A percentile compares a stretch with the other conserved stretches of the same genome.
These are phyloP conservation scores for Plasmodium gaboni DNA, from an alignment of 169 alveolate genomes.

Conservation along the genomic window DNA sequence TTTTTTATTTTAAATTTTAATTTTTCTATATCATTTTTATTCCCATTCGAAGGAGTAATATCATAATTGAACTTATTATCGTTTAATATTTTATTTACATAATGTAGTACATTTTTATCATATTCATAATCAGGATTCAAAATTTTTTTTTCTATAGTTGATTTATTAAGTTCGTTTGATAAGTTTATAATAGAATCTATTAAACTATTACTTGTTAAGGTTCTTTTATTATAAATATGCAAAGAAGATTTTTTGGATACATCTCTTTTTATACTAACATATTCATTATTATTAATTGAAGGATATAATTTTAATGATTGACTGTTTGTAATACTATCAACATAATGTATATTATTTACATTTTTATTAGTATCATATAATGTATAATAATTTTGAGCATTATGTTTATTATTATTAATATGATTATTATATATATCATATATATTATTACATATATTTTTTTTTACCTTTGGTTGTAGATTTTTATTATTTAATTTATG, in stretches of 20 bases:
- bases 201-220: conserved; percentile 61
- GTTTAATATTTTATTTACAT: conserved; percentile 39
- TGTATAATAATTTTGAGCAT: not conserved
- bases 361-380: not conserved
- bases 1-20: conserved; percentile 31
- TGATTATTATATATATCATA: conserved; percentile 17
- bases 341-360: conserved; percentile 5
- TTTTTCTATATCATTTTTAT: conserved; percentile 38
- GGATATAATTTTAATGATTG: conserved; percentile 8
- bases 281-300: conserved; percentile 14
- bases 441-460: conserved; percentile 2
- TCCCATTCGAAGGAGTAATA: conserved; percentile 16
- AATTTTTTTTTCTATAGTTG: conserved; percentile 18
- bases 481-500: conserved; percentile 15
- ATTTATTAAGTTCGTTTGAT: conserved; percentile 50
- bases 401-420: conserved; percentile 8
- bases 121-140: conserved; percentile 28
- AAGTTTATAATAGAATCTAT: conserved; percentile 56
- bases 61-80: conserved; percentile 21
- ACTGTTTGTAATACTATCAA: conserved; percentile 1
- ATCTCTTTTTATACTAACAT: conserved; percentile 24
- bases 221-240: conserved; percentile 3
- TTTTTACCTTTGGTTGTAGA: conserved; percentile 8
- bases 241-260: not conserved
- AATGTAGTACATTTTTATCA: conserved; percentile 31